Base-by-base conservation (phyloP, 371 early-diverging fungal species). In the Dinochytrium kinnereticum region DNA sequence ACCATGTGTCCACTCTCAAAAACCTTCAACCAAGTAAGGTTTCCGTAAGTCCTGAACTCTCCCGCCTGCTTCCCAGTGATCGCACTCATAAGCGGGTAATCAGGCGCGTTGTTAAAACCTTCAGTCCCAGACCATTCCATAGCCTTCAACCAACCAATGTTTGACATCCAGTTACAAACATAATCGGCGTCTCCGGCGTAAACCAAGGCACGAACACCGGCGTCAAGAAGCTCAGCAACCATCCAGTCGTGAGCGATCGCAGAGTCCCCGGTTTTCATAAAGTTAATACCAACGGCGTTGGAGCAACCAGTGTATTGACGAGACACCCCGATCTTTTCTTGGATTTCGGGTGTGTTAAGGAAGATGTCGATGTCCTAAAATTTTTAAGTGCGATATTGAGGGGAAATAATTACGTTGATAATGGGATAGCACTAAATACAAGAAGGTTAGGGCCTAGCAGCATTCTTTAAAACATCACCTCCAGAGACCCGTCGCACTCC, bases 1-100 rank as follows among this genome's bases (percentile, higher is more conserved):
- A 88, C 89, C 95, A 95, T 94, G 76, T 96, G 96, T 17, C 96
- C 98, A 51, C 94, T 96, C 55, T 90, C 93, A 77, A 89, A 95
- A 10, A 94, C 85, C 30, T 91, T 87, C 66, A 95, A 71, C 87
- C 92, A 98, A 51, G 96, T 91, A 61, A 98, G 87, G 59, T 86
- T 86, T 50, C 90, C 89, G 64, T 85, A 85, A 10, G 85, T 78
- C 50, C 94, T 90, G 50, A 90, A 85, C 78, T 91, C 90, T 71
- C 96, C 96, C 37, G 92, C 93, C 21, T 79, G 70, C 70, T 84
- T 76, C 38, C 79, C 77, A 33, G 78, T 79, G 34, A 30, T 37
- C 30, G 67, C 67, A 39, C 75, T 84, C 39, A 81, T 73, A 90
- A 91, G 91, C 49, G 82, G 78, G 40, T 76, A 75, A 73, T 91